These are phyloP conservation scores for Linnemannia hyalina DNA, from an alignment of 192 early-diverging fungal species.

Conservation along the genomic window DNA sequence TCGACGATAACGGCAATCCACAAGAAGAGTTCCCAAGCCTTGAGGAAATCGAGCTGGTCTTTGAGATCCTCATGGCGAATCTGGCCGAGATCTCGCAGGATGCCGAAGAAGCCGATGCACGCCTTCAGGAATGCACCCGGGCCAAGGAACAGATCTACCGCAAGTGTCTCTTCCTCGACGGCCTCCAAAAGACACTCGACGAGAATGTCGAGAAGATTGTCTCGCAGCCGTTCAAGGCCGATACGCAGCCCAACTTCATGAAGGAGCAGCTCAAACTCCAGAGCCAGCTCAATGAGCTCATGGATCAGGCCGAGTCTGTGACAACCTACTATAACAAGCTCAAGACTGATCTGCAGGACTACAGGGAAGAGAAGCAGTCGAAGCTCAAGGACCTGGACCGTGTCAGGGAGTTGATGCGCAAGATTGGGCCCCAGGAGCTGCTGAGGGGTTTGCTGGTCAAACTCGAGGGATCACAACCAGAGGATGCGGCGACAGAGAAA, in stretches of 20 bases:
- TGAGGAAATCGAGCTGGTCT: conserved; percentile 63
- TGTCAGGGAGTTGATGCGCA: conserved; percentile 52
- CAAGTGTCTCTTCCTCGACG: conserved; percentile 57
- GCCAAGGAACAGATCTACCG: conserved; percentile 64
- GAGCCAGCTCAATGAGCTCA: conserved; percentile 42
- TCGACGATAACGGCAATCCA: conserved; percentile 30
- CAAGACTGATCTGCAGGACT: conserved; percentile 48
- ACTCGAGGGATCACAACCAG: conserved; percentile 33
- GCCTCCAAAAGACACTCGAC: conserved; percentile 30
- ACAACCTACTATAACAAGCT: conserved; percentile 50
- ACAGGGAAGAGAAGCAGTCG: conserved; percentile 56
- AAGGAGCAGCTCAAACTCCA: conserved; percentile 52
- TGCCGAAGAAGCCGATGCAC: conserved; percentile 53
- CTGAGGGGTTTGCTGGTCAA: conserved; percentile 60
- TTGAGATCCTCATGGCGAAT: conserved; percentile 67
- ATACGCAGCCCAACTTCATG: conserved; percentile 44
- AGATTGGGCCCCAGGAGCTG: conserved; percentile 61
- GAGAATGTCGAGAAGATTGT: conserved; percentile 53
- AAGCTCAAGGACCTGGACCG: conserved; percentile 49
- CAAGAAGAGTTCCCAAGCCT: conserved; percentile 36
- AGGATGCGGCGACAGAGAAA: conserved; percentile 23
- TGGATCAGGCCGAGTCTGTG: conserved; percentile 54
- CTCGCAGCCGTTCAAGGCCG: conserved; percentile 47
- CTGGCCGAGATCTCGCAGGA: conserved; percentile 65
- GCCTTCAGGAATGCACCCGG: conserved; percentile 48